Percentiles rank a stretch among this genome's conserved stretches.
phyloP scores from a whole-genome alignment of 257 asterid species.

The Coffea eugenioides region DNA sequence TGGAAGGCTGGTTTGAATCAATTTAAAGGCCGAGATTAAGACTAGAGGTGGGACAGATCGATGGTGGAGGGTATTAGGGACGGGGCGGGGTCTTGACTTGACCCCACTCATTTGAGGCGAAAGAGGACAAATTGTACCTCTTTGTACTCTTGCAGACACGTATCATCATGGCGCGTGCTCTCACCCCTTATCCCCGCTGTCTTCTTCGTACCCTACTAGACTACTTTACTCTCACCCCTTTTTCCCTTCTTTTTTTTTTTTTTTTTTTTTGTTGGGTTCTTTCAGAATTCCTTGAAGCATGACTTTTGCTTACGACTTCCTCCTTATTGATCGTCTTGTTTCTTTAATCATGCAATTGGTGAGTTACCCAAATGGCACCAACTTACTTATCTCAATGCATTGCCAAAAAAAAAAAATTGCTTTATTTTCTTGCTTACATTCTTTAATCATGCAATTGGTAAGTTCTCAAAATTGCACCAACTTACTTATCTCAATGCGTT shows the following conservation, averaged over 20 bases:
- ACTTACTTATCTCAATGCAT: neutral
- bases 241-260: neutral
- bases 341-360: too few relatives aligned
- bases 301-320: too few relatives aligned
- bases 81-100: neutral
- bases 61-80: neutral
- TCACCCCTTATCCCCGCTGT: neutral
- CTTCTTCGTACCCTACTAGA: neutral
- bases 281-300: too few relatives aligned
- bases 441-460: too few relatives aligned
- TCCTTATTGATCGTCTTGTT: too few relatives aligned
- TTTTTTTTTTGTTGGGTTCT: too few relatives aligned
- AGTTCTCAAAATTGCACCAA: neutral
- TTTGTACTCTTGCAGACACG: neutral
- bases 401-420: neutral
- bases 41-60: neutral
- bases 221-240: too few relatives aligned
- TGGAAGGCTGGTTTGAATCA: neutral
- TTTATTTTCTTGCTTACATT: neutral
- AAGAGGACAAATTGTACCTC: conserved; percentile 23
- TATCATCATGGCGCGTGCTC: conserved; percentile 7
- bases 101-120: neutral
- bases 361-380: neutral
- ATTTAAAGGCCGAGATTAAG: conserved; percentile 28
- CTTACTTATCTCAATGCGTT: neutral